Evolutionary conservation across 768 basidiomycete species (phyloP).

Genomic region (Asterophora lycoperdoides): DNA sequence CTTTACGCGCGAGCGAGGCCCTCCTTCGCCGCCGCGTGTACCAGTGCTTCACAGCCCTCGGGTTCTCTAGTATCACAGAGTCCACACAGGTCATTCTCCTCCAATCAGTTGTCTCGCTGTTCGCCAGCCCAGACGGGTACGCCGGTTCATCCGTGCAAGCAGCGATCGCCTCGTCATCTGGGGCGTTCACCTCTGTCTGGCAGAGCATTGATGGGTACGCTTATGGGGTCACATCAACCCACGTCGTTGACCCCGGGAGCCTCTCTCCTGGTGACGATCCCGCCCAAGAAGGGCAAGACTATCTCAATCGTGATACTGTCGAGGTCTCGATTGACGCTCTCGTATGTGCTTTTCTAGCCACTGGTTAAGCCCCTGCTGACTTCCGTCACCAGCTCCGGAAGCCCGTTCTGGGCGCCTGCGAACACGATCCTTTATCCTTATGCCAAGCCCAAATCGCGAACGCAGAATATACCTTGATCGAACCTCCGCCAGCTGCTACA

Average conservation of each 20-base stretch:
- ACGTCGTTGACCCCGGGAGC: slow-evolving; percentile 44
- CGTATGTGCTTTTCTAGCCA: slow-evolving; percentile 40
- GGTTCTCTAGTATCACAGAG: slow-evolving; percentile 74
- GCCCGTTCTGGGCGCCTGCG: slow-evolving; percentile 78
- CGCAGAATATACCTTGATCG: slow-evolving; percentile 43
- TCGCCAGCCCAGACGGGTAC: slow-evolving; percentile 85
- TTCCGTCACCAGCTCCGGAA: slow-evolving; percentile 51
- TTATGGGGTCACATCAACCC: slow-evolving; percentile 79
- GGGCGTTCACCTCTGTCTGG: slow-evolving; percentile 84
- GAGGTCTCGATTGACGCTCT: slow-evolving; percentile 76
- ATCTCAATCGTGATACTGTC: slow-evolving; percentile 71
- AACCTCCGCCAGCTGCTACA: slow-evolving; percentile 73
- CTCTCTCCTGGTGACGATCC: slow-evolving; percentile 30
- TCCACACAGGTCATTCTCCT: slow-evolving; percentile 77
- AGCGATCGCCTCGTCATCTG: slow-evolving; percentile 82
- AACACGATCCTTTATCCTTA: slow-evolving; percentile 78
- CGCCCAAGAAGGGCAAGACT: slow-evolving; percentile 36
- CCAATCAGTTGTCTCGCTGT: slow-evolving; percentile 74
- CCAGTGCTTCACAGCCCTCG: slow-evolving; percentile 84
- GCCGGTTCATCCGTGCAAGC: slow-evolving; percentile 84
- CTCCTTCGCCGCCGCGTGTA: slow-evolving; percentile 81
- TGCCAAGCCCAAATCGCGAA: slow-evolving; percentile 48
- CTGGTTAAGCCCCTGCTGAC: slow-evolving; percentile 7
- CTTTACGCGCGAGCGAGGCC: slow-evolving; percentile 74
- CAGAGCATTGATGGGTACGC: slow-evolving; percentile 84